Evolutionary conservation across 306 rosid genomes (phyloP), one percentile per base, ranked within the genome.

Genomic region (Malus domestica): DNA sequence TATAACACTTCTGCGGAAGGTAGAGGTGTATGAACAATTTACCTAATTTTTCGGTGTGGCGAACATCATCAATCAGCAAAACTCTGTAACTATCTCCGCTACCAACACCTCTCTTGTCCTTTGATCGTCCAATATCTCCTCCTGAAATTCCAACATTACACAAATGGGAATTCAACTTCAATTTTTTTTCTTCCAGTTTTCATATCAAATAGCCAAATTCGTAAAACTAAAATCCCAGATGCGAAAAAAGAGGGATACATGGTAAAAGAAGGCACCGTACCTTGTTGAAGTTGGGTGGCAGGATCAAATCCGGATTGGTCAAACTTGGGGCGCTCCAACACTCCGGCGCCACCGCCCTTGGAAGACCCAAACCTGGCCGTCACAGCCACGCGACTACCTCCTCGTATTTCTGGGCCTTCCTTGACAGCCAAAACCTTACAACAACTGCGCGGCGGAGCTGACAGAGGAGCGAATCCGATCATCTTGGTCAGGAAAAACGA

Each of bases 81-180:
- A 79, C 78, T 38, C 67, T 54, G 73, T 79, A 79, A 66, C 82
- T 72, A 55, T 79, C 82, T 66, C 82, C 82, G 29, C 78, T 72
- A 13, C 78, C 78, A 40, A 30, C 54, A 40, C 82, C 78, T 64
- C 22, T 79, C 59, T 55, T 72, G 65, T 64, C 46, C 69, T 51
- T 79, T 35, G 42, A 49, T 33, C 68, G 19, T 65, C 82, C 82
- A 72, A 79, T 79, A 65, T 79, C 82, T 40, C 82, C 82, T 2
- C 82, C 82, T 79, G 73, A 18, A 8, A 35, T 63, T 64, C 3
- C 14, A 63, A 52, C 25, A 33, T 20, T 5, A 33, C 35, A 76
- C 4, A 15, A 22, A 78, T 5, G 12, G 4, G 1, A 35, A 55
- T 25, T 42, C 10, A 18, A 60, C 22, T 0, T 1, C 52, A 51